These are phyloP conservation scores for Dendryphion nanum DNA, from an alignment of 2,329 filamentous ascomycete species.

Conservation along the genomic window DNA sequence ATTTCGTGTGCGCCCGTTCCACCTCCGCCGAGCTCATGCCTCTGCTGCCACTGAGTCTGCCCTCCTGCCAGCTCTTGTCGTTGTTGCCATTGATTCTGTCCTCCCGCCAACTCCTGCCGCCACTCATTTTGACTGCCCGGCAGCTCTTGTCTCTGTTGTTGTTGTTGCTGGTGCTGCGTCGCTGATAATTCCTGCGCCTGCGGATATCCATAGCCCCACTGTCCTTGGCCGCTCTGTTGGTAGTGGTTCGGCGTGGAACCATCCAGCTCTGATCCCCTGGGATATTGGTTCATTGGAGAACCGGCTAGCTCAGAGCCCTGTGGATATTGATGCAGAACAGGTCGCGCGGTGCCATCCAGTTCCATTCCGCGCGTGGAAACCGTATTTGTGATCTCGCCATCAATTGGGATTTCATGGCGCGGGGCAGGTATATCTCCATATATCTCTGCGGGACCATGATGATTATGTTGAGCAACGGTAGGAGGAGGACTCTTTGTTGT, in stretches of 20 bases:
- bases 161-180: not conserved
- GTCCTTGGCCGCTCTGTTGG: constrained; percentile 6
- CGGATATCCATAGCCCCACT: not conserved
- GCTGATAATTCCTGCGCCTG: not conserved
- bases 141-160: not conserved
- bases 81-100: not conserved
- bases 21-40: constrained; percentile 1
- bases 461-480: not conserved
- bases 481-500: not conserved
- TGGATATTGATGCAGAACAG: not conserved
- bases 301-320: not conserved
- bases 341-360: constrained; percentile 1
- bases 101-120: not conserved
- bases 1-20: constrained; percentile 5
- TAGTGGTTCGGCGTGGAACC: constrained; percentile 3
- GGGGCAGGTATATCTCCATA: constrained; percentile 6
- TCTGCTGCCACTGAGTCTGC: constrained; percentile 3
- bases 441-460: constrained; percentile 2
- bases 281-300: constrained; percentile 1
- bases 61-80: constrained; percentile 2
- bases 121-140: not conserved
- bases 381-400: constrained; percentile 8
- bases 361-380: constrained; percentile 5
- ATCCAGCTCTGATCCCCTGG: too few relatives aligned
- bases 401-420: constrained; percentile 8